phyloP scores from a whole-genome alignment of 495 filamentous ascomycete species.

The Astrothelium macrocarpum region DNA sequence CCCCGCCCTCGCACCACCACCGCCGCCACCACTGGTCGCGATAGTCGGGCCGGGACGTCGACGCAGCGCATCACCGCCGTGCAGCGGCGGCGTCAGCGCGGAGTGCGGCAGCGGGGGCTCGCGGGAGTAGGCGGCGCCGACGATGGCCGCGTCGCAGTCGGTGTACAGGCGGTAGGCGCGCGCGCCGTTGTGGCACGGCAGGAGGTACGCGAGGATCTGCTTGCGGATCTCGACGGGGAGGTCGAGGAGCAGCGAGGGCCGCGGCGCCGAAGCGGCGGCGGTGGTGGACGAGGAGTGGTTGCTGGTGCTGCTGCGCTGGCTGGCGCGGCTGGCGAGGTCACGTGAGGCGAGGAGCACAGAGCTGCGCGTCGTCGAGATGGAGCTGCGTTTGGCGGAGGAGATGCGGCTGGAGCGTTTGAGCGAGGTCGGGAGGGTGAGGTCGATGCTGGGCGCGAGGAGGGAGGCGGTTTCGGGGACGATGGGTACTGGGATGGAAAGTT shows the following conservation, averaged over 20 bases:
- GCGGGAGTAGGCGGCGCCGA: not conserved
- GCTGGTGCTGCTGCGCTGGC: not conserved
- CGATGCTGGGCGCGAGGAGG: not conserved
- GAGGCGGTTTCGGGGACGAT: conserved; percentile 3
- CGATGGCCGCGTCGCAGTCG: conserved; percentile 20
- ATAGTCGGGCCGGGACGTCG: not conserved
- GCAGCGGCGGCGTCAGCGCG: not conserved
- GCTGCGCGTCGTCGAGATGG: not conserved
- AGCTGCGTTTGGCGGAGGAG: not conserved
- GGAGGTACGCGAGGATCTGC: conserved; percentile 30
- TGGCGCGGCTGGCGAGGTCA: not conserved
- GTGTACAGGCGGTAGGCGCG: conserved; percentile 15
- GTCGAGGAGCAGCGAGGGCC: conserved; percentile 19
- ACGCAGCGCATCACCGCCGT: not conserved
- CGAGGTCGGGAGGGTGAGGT: not conserved
- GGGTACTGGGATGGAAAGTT: not conserved
- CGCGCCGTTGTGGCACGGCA: conserved; percentile 17
- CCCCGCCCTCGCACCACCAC: not conserved
- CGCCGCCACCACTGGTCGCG: not conserved
- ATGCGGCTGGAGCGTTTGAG: conserved; percentile 1
- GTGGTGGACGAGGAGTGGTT: too few relatives aligned
- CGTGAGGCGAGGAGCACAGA: not conserved
- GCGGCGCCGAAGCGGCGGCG: not conserved
- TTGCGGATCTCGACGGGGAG: conserved; percentile 34
- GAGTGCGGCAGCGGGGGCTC: conserved; percentile 18